Conservation (phyloP, 805 yeast species). For the Kodamaea nitidulidarum region DNA sequence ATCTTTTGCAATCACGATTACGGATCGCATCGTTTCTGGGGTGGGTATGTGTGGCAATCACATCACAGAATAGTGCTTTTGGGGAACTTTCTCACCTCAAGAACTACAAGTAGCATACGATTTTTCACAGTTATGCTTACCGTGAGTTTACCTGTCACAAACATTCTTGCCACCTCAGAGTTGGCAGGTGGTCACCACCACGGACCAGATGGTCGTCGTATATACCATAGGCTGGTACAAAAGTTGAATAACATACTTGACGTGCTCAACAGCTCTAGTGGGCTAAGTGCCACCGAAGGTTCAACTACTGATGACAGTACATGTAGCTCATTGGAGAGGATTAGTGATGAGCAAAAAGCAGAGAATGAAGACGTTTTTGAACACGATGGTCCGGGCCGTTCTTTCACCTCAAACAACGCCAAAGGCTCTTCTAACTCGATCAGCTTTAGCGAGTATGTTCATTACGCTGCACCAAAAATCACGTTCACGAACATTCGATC, state of each 20-base stretch:
- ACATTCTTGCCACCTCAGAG: conserved; percentile 43
- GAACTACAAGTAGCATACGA: conserved; percentile 44
- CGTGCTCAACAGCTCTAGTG: background rate
- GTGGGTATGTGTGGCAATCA: conserved; percentile 69
- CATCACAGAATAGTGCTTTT: conserved; percentile 67
- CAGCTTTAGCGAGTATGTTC: conserved; percentile 66
- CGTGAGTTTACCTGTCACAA: conserved; percentile 53
- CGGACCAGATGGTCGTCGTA: conserved; percentile 17
- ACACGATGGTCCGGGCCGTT: conserved; percentile 14
- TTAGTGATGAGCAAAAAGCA: conserved; percentile 11
- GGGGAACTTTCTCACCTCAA: conserved; percentile 48
- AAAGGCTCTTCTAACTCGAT: conserved; percentile 24
- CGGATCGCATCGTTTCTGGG: conserved; percentile 59
- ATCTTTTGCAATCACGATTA: conserved; percentile 48
- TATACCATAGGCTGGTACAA: conserved; percentile 5
- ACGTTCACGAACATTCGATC: conserved; percentile 64
- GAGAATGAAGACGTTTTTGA: conserved; percentile 8
- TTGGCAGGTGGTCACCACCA: conserved; percentile 29
- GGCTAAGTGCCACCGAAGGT: conserved; percentile 7
- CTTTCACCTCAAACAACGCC: conserved; percentile 18
- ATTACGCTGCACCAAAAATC: conserved; percentile 69
- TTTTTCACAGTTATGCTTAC: conserved; percentile 47
- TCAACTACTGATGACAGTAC: conserved; percentile 11
- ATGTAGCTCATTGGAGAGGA: conserved; percentile 11
- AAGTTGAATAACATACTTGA: background rate